These are phyloP conservation scores for Aspergillus novoparasiticus DNA, from an alignment of 2,329 filamentous ascomycete genomes.

Conservation along the genomic window DNA sequence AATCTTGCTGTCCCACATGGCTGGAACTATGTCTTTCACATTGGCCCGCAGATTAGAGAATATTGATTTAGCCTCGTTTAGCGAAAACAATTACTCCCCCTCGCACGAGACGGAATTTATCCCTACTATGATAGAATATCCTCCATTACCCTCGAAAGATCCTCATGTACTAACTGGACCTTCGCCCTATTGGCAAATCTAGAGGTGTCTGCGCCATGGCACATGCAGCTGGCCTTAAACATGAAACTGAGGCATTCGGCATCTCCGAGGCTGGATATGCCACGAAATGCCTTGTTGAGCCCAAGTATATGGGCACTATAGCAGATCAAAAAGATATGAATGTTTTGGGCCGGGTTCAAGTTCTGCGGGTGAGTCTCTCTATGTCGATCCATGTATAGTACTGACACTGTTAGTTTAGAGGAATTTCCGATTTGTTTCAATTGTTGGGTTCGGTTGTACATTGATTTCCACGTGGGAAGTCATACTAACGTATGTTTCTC, in stretches of 20 bases:
- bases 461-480: constrained; percentile 49
- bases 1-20: neutral
- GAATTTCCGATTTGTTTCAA: constrained; percentile 49
- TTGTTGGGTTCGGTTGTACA: constrained; percentile 49
- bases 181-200: neutral
- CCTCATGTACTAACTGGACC: neutral
- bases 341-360: constrained; percentile 42
- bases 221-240: neutral
- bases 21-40: neutral
- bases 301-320: constrained; percentile 40
- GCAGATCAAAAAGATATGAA: constrained; percentile 43
- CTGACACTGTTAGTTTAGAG: constrained; percentile 29
- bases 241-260: neutral
- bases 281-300: constrained; percentile 33
- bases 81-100: neutral
- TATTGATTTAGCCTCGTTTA: neutral
- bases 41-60: neutral
- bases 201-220: constrained; percentile 2
- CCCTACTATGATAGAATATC: neutral
- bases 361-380: constrained; percentile 35
- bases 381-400: constrained; percentile 1
- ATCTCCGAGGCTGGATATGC: constrained; percentile 23
- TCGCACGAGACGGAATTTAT: neutral
- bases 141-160: neutral
- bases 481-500: constrained; percentile 39